Percentiles rank a stretch among this genome's conserved stretches.
phyloP scores from a whole-genome alignment of 108 stramenopile genomes.

The Fragilaria radians region DNA sequence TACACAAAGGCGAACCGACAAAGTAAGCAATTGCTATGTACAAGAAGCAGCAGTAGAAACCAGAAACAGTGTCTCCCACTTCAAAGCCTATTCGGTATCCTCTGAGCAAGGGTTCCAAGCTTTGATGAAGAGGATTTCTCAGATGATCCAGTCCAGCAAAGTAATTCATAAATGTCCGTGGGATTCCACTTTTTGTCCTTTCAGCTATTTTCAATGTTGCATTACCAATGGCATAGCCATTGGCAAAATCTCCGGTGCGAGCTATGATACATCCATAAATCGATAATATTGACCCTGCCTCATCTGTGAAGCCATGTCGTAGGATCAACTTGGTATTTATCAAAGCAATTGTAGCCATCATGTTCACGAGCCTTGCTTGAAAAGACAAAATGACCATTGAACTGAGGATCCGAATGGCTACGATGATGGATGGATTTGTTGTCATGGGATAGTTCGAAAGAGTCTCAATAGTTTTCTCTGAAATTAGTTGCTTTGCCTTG shows the following conservation, averaged over 20 bases:
- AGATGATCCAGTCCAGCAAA: too few relatives aligned
- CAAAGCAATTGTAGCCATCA: neutral
- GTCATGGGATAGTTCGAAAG: neutral
- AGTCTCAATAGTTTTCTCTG: neutral
- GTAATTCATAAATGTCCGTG: too few relatives aligned
- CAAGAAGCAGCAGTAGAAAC: constrained; percentile 5
- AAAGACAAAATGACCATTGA: neutral
- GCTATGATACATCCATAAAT: neutral
- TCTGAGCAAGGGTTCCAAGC: constrained; percentile 21
- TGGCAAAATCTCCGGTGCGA: constrained; percentile 2
- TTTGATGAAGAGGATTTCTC: constrained; percentile 13
- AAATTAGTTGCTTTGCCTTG: neutral
- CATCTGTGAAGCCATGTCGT: neutral
- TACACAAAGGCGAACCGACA: constrained; percentile 21
- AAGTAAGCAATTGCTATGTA: constrained; percentile 14
- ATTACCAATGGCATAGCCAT: constrained; percentile 13
- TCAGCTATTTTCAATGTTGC: constrained; percentile 4
- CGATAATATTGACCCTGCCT: neutral
- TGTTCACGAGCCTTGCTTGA: neutral
- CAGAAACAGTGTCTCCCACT: constrained; percentile 14
- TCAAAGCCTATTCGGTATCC: constrained; percentile 11
- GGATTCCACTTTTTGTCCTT: too few relatives aligned
- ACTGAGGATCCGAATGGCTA: neutral
- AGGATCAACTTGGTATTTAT: neutral
- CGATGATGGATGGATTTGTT: neutral